Evolutionary conservation across 1,284 basidiomycete species (phyloP), one percentile per base, ranked within the genome.

Genomic region (Stereum hirsutum): DNA sequence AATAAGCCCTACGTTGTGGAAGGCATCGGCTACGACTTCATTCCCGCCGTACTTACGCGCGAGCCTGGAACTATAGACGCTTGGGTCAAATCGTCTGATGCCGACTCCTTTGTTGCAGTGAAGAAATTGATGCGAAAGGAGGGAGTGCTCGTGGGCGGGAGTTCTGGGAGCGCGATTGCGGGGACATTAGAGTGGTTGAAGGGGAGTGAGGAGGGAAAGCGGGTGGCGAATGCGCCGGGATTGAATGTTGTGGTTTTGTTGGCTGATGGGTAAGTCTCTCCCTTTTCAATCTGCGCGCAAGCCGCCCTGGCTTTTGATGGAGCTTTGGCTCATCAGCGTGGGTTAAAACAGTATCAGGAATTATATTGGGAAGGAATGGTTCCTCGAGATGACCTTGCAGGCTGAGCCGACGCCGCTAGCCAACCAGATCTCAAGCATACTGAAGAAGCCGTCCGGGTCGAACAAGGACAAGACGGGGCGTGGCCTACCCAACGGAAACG

Each of bases 361-460:
- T 62, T 98, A 98, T 63, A 95, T 98, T 78, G 89, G 87, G 65
- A 96, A 95, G 59, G 72, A 79, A 8, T 90, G 87, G 87, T 89
- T 89, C 64, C 62, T 86, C 49, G 65, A 81, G 47, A 75, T 81
- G 52, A 75, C 80, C 4, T 60, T 85, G 48, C 61, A 71, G 39
- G 60, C 68, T 0, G 71, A 77, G 47, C 70, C 73, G 1, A 71
- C 79, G 1, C 65, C 71, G 4, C 64, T 81, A 11, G 67, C 71
- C 5, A 57, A 61, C 1, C 60, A 60, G 26, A 82, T 84, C 52
- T 58, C 72, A 0, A 57, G 64, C 30, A 63, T 78, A 10, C 52
- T 70, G 35, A 51, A 48, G n/a, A 43, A 31, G 21, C 38, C 49
- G n/a, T n/a, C n/a, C n/a, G n/a, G n/a, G n/a, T n/a, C n/a, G n/a